phyloP scores from a whole-genome alignment of 768 basidiomycete genomes.

The Naganishia kalamii region DNA sequence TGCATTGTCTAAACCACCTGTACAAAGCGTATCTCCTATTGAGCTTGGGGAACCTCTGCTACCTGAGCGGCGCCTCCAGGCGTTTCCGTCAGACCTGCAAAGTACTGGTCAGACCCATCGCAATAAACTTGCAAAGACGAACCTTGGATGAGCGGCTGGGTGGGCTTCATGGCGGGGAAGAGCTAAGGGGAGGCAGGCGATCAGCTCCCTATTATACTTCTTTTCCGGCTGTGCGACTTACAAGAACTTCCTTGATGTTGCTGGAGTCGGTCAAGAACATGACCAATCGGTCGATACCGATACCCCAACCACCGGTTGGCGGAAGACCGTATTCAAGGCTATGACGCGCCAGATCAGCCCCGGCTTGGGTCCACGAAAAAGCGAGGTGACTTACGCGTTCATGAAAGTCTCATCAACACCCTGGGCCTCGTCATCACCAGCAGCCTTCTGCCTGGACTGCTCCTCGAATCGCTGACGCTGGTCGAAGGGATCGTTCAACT shows the following conservation, averaged over 20 bases:
- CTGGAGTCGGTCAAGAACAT: conserved; percentile 99
- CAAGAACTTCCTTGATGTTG: conserved; percentile 91
- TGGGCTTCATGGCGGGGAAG: conserved; percentile 96
- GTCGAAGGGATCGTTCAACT: conserved; percentile 83
- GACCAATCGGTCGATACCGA: conserved; percentile 90
- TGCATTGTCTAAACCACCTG: background rate
- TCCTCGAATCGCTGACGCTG: conserved; percentile 94
- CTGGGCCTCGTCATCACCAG: conserved; percentile 96
- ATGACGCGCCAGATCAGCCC: background rate
- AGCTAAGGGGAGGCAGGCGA: conserved; percentile 42
- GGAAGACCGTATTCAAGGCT: conserved; percentile 95
- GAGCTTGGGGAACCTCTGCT: background rate
- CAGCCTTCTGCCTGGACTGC: conserved; percentile 82
- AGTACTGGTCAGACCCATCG: background rate
- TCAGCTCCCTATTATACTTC: background rate
- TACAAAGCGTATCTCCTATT: background rate
- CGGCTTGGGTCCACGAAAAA: background rate
- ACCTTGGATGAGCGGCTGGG: conserved; percentile 18
- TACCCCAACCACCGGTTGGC: conserved; percentile 94
- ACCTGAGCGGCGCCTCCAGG: background rate
- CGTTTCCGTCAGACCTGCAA: background rate
- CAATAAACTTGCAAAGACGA: background rate
- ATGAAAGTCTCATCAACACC: conserved; percentile 93
- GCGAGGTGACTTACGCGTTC: conserved; percentile 63
- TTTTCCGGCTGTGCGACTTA: background rate